Conservation (phyloP, 805 yeast genomes). For the Lachancea meyersii region DNA sequence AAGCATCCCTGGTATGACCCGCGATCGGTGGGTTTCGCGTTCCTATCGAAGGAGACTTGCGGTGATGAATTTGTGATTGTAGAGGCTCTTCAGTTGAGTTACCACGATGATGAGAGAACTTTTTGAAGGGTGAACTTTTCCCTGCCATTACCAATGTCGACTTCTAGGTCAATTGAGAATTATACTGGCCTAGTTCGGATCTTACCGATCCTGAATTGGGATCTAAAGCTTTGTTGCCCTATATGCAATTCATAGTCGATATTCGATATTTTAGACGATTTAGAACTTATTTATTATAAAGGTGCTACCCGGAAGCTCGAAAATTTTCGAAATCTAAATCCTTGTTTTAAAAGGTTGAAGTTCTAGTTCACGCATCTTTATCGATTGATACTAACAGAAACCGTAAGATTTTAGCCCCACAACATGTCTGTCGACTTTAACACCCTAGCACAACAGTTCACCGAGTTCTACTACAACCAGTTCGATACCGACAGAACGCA, state of each 20-base stretch:
- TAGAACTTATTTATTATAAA: background rate
- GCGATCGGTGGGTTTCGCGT: slow-evolving; percentile 24
- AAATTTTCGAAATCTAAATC: slow-evolving; percentile 3
- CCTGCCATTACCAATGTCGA: slow-evolving; percentile 21
- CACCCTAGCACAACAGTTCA: slow-evolving; percentile 67
- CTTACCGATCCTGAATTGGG: background rate
- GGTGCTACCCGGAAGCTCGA: slow-evolving; percentile 8
- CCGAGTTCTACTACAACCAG: slow-evolving; percentile 90
- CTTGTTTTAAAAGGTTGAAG: background rate
- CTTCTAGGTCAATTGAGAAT: background rate
- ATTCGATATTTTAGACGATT: background rate
- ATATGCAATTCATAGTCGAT: too few species aligned
- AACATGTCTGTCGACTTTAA: slow-evolving; percentile 39
- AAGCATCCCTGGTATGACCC: slow-evolving; percentile 31
- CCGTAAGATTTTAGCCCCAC: too few species aligned
- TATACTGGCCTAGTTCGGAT: background rate
- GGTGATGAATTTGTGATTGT: slow-evolving; percentile 13
- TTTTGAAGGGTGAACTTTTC: slow-evolving; percentile 35
- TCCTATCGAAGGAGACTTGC: slow-evolving; percentile 17
- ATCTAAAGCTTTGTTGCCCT: background rate
- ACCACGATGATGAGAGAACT: slow-evolving; percentile 30
- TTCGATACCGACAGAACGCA: slow-evolving; percentile 89
- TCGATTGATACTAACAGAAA: too few species aligned
- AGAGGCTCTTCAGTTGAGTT: slow-evolving; percentile 26
- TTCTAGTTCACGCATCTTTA: background rate